These are phyloP conservation scores for Trifolium repens DNA, from an alignment of 306 rosid species.

Conservation along the genomic window DNA sequence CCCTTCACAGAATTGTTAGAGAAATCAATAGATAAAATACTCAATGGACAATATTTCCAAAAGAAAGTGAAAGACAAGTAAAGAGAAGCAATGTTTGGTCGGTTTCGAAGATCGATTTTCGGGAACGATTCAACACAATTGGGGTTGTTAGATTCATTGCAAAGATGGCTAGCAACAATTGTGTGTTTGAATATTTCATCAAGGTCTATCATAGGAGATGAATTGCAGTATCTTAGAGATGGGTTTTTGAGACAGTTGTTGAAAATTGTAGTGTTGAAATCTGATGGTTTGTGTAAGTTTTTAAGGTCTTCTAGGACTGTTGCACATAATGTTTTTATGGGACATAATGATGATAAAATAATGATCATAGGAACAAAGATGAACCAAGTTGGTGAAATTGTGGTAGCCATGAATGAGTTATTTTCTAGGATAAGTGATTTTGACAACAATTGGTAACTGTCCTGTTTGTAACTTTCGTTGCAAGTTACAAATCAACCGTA, in stretches of 20 bases:
- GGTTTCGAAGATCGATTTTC: constrained; percentile 65
- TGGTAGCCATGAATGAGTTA: constrained; percentile 49
- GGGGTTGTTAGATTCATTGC: constrained; percentile 72
- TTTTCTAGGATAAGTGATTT: background rate
- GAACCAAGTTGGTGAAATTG: constrained; percentile 45
- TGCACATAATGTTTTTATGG: constrained; percentile 40
- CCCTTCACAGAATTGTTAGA: constrained; percentile 67
- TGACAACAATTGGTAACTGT: background rate
- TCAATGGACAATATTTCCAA: constrained; percentile 75
- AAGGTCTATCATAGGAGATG: constrained; percentile 51
- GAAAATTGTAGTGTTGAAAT: constrained; percentile 64
- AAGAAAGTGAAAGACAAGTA: constrained; percentile 78
- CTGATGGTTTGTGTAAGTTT: constrained; percentile 60
- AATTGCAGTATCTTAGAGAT: constrained; percentile 69
- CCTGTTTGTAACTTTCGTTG: background rate
- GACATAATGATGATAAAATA: constrained; percentile 25
- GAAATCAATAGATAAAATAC: constrained; percentile 59
- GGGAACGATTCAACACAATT: constrained; percentile 68
- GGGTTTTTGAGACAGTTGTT: constrained; percentile 65
- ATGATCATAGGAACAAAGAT: constrained; percentile 24
- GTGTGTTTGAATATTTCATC: constrained; percentile 69
- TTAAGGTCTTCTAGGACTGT: constrained; percentile 73
- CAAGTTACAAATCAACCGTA: constrained; percentile 3
- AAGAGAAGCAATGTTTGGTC: constrained; percentile 57
- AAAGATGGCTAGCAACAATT: constrained; percentile 77